Evolutionary conservation across 768 basidiomycete genomes (phyloP).

Genomic region (Phlebiopsis gigantea): DNA sequence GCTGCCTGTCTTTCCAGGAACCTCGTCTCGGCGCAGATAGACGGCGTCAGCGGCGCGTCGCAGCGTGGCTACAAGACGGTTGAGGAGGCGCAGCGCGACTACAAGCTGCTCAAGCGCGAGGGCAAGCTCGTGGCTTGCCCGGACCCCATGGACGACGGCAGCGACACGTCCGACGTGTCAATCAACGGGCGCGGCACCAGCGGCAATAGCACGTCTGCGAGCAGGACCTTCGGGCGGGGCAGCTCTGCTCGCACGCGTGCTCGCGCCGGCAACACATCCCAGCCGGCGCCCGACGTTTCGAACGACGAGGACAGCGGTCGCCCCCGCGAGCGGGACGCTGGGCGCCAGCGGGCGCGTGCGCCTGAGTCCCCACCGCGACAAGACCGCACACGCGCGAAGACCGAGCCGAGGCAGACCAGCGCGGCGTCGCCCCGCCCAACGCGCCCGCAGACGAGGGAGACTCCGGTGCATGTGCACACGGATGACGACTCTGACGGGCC

Average conservation of each 20-base stretch:
- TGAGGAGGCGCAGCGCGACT: background rate
- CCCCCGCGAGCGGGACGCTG: background rate
- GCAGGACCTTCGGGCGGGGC: background rate
- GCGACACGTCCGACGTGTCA: background rate
- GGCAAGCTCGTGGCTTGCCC: background rate
- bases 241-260: conserved; percentile 4
- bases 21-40: background rate
- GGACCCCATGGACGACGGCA: background rate
- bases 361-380: background rate
- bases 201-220: background rate
- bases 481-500: background rate
- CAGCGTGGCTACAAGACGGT: background rate
- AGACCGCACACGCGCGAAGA: background rate
- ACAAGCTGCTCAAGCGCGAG: background rate
- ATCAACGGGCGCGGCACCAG: background rate
- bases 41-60: conserved; percentile 1
- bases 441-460: background rate
- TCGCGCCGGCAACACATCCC: background rate
- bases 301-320: background rate
- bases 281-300: background rate
- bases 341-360: background rate
- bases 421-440: background rate
- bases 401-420: background rate
- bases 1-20: background rate
- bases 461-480: background rate